Base-by-base conservation (phyloP, 257 asterid species). In the Nicotiana attenuata region DNA sequence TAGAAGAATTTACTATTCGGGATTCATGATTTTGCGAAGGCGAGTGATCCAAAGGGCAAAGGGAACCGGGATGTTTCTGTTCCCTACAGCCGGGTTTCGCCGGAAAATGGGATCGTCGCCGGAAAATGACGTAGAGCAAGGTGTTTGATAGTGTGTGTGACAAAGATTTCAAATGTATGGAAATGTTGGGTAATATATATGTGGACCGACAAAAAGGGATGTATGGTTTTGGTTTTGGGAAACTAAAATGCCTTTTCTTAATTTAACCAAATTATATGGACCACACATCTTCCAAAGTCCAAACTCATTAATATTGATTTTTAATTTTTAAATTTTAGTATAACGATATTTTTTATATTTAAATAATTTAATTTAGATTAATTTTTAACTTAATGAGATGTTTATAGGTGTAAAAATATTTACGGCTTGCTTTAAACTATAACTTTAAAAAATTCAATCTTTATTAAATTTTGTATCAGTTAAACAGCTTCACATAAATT, bases 1-100 rank as follows among this genome's bases (percentile, higher is more conserved):
- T 26, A 19, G 10, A 5, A 33, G 41, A 80, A 33, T 41, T 80
- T 65, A 80, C 83, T 80, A 65, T 80, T 80, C 77, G 55, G 83
- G 83, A 65, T 80, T 80, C 83, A 80, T 80, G 55, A 28, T 65
- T 73, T 73, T 45, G 78, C 38, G 29, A 68, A 80, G 50, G 1
- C 20, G 59, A 5, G 15, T 28, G 65, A 65, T 65, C 83, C 78
- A 80, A 65, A 33, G 59, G 10, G 5, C 2, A 45, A 80, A 80
- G 59, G 63, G 61, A 66, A 55, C 53, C 50, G 26, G 31, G 5
- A 64, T 11, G 65, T 22, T 11, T 22, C 19, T 71, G 52, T 68
- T 80, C 77, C 47, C 53, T 31, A 45, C 22, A 9, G n/a, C 33
- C 3, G 50, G 29, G 64, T n/a, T 41, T 63, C 61, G 64, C 61